These are phyloP conservation scores for Penicillium maclennaniae DNA, from an alignment of 495 filamentous ascomycete species.

Conservation along the genomic window DNA sequence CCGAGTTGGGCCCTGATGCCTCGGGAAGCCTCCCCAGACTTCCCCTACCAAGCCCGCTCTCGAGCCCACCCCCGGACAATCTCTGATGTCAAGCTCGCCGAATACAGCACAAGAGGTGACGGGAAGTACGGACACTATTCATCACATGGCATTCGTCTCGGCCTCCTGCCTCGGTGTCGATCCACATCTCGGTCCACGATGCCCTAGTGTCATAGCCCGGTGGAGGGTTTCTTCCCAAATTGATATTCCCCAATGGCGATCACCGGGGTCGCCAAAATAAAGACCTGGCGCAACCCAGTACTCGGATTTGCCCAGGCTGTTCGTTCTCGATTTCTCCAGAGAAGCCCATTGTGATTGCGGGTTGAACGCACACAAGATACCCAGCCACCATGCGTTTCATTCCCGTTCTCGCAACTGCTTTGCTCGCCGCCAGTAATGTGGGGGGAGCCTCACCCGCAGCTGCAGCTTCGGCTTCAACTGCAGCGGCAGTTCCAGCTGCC, in stretches of 20 bases:
- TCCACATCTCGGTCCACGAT: constrained; percentile 7
- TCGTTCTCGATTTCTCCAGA: constrained; percentile 17
- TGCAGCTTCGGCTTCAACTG: constrained; percentile 3
- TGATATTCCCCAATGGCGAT: constrained; percentile 15
- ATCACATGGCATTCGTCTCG: constrained; percentile 16
- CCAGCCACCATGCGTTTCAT: constrained; percentile 26
- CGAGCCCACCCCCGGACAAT: background rate
- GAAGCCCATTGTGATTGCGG: constrained; percentile 17
- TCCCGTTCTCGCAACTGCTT: constrained; percentile 24
- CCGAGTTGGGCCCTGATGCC: background rate
- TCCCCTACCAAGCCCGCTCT: background rate
- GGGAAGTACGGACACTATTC: background rate
- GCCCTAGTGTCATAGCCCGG: constrained; percentile 7
- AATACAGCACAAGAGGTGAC: background rate
- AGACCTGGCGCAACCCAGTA: constrained; percentile 16
- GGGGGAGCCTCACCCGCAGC: constrained; percentile 18
- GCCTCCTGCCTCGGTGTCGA: constrained; percentile 22
- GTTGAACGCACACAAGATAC: constrained; percentile 9
- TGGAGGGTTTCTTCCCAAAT: constrained; percentile 19
- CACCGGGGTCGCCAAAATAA: constrained; percentile 20
- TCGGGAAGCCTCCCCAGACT: background rate
- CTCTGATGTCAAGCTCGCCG: background rate
- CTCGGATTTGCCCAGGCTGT: constrained; percentile 12
- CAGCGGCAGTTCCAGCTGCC: constrained; percentile 1
- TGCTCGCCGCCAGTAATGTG: constrained; percentile 20